phyloP scores from a whole-genome alignment of 1,284 basidiomycete species.

The Cutaneotrichosporon spelunceum region DNA sequence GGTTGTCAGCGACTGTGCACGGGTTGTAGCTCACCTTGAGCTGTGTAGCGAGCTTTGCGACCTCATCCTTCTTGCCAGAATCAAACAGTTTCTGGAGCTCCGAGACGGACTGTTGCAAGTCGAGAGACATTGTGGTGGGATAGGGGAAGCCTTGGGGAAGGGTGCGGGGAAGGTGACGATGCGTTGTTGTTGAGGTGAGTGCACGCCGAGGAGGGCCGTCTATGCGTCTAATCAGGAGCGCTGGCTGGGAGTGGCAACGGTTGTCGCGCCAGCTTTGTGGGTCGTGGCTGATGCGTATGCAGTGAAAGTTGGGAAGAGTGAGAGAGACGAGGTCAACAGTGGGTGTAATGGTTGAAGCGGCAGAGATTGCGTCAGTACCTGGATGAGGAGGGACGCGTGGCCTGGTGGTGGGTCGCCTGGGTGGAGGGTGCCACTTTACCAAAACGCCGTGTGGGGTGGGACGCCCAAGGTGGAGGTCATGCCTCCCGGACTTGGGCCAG shows the following conservation, averaged over 20 bases:
- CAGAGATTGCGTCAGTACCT: not conserved
- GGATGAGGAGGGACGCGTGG: conserved; percentile 26
- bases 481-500: too few species aligned
- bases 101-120: conserved; percentile 41
- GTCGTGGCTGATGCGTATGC: not conserved
- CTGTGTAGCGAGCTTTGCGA: conserved; percentile 36
- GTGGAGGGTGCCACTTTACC: too few species aligned
- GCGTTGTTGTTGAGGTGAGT: not conserved
- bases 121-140: conserved; percentile 37
- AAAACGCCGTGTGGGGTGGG: too few species aligned
- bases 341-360: not conserved
- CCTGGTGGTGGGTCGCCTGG: conserved; percentile 8
- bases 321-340: not conserved
- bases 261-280: not conserved
- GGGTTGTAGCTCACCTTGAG: conserved; percentile 40
- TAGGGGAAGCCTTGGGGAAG: conserved; percentile 7
- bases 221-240: not conserved
- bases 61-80: conserved; percentile 30
- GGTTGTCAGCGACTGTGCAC: not conserved
- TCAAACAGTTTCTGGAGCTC: conserved; percentile 42
- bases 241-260: not conserved
- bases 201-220: not conserved
- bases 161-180: conserved; percentile 4
- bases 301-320: not conserved
- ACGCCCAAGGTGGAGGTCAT: too few species aligned